Evolutionary conservation across 768 basidiomycete species (phyloP), one percentile per base, ranked within the genome.

Genomic region (Pleurotus citrinopileatus): DNA sequence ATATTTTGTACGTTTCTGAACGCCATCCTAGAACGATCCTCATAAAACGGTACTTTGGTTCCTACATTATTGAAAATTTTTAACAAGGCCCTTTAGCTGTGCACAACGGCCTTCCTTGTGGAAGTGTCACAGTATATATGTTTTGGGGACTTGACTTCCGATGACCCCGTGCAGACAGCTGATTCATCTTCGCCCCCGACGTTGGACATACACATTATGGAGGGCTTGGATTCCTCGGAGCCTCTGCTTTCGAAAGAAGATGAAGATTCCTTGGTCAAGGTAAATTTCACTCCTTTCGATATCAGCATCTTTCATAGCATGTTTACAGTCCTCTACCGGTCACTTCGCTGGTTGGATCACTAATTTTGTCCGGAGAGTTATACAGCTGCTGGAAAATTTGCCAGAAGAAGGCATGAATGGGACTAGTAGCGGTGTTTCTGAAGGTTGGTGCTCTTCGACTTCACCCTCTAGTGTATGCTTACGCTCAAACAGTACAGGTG

Each of bases 291-390:
- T 34, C 15, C 5, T 45, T 13, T 57, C 22, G 34, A 34, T 26
- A 37, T 37, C 13, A 37, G 29, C 20, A 8, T 13, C 12, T 1
- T 42, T 17, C 43, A 38, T 28, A 19, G 53, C 20, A 22, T 9
- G 2, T 34, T 1, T 40, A 47, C 50, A 80, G 70, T 83, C 89
- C 54, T 81, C 85, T 19, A 90, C 91, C 13, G 79, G 82, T 2
- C 81, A 79, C 29, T 90, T 93, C 62, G 82, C 89, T 0, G 87
- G 88, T 60, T 93, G 92, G 92, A 77, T 94, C 5, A 77, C 86
- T n/a, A 84, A 77, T 58, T 91, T 94, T 67, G 77, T 94, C 53
- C 81, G 85, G 4, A 74, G 89, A 42, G 87, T 94, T 8, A 84
- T 94, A 28, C 79, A 87, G 53, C 71, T 94, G 4, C 80, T 94